Evolutionary conservation across 2,329 filamentous ascomycete genomes (phyloP), one percentile per base, ranked within the genome.

Genomic region (Beauveria rudraprayagi): DNA sequence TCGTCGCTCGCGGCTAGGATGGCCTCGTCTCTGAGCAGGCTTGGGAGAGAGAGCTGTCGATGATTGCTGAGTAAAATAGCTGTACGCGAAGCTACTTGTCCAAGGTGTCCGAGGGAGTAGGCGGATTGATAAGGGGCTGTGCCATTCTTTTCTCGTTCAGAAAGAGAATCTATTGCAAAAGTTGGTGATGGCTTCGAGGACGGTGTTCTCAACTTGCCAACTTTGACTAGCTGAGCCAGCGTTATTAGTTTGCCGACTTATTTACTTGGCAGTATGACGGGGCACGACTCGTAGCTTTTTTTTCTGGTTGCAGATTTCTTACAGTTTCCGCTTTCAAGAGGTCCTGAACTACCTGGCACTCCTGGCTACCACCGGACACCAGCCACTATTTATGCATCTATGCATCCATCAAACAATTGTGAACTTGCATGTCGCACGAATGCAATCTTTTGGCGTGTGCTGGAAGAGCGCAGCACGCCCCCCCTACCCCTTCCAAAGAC

Each of bases 161-260:
- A 34, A 34, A 14, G 11, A 34, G 30, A 9, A 9, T 30, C 30
- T 10, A 11, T 30, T 30, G 30, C 50, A 24, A 44, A 17, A 47
- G 41, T 56, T 47, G 54, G 54, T 14, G 54, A 47, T 47, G 41
- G 54, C 54, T 56, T 56, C 54, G 40, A 56, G 17, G 17, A n/a
- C 34, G 51, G 28, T 9, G 17, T 40, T 16, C 11, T 5, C 34
- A 37, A 37, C 14, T 37, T 37, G 11, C 34, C 34, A 37, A 16
- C 34, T 37, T 37, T 16, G 11, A 37, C 34, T 14, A 37, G 34
- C 11, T 37, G 11, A 37, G 34, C 34, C 11, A 37, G 34, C 11
- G 34, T 37, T 11, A 34, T 34, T 37, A 37, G 34, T 11, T 37
- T 37, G 34, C 10, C 11, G 34, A 37, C 34, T 37, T 16, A 14